Evolutionary conservation across 1,139 yeast genomes (phyloP).

Genomic region (Nakaseomyces uthaithaninus): DNA sequence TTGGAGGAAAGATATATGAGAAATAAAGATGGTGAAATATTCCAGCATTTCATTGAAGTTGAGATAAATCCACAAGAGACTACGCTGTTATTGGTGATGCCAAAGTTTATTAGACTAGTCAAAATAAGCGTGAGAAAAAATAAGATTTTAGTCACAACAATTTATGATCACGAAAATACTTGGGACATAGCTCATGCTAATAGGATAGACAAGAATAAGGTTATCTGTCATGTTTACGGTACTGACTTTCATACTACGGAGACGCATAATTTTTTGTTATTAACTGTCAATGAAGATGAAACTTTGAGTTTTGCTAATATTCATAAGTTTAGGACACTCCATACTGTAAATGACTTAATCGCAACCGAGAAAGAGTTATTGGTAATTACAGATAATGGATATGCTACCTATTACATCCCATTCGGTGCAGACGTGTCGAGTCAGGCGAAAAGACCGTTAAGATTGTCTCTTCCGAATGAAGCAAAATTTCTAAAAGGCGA

Average conservation of each 20-base stretch:
- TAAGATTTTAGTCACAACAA: background rate
- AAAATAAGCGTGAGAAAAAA: background rate
- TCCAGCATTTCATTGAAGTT: constrained; percentile 8
- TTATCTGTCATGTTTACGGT: background rate
- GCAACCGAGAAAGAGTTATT: background rate
- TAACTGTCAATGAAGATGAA: background rate
- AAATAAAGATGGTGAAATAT: constrained; percentile 4
- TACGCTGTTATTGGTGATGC: constrained; percentile 1
- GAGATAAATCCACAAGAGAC: constrained; percentile 11
- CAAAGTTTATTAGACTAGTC: background rate
- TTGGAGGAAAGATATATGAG: constrained; percentile 15
- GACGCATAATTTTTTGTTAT: background rate
- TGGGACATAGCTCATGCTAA: background rate
- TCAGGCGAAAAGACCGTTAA: background rate
- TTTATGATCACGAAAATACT: constrained; percentile 1
- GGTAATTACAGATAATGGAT: constrained; percentile 2
- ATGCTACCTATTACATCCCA: background rate
- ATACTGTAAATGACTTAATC: constrained; percentile 1
- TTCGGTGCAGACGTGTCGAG: background rate
- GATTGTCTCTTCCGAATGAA: background rate
- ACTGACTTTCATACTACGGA: background rate
- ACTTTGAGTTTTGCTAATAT: background rate
- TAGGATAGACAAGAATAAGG: background rate
- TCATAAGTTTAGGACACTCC: background rate
- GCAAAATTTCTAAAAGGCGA: constrained; percentile 1